Evolutionary conservation across 257 asterid genomes (phyloP).

Genomic region (Salvia hispanica): DNA sequence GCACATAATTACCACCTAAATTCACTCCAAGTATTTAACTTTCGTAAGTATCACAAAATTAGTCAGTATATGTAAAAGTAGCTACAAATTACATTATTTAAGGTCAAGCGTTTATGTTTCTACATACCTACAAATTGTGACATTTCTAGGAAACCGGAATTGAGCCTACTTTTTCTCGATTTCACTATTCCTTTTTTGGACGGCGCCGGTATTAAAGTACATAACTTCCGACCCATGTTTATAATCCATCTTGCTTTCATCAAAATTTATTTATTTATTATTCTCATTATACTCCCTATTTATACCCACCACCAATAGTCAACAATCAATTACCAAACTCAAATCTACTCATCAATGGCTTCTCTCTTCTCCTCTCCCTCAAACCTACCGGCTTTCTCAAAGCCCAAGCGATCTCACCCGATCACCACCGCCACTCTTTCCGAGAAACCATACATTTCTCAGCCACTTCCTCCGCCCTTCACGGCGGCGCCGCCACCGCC

Average conservation of each 20-base stretch:
- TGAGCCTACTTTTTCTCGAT: too few species aligned
- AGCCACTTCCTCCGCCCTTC: conserved; percentile 13
- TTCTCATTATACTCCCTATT: not conserved
- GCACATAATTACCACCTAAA: too few species aligned
- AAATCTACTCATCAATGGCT: conserved; percentile 33
- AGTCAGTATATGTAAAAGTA: too few species aligned
- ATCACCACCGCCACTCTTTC: conserved; percentile 47
- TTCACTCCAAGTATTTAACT: too few species aligned
- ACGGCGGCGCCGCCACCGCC: not conserved
- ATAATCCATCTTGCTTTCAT: not conserved
- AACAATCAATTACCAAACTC: not conserved
- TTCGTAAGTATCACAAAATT: too few species aligned
- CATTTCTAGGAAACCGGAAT: too few species aligned
- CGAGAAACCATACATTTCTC: conserved; percentile 34
- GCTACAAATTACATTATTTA: too few species aligned
- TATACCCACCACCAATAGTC: not conserved
- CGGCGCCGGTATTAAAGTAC: not conserved
- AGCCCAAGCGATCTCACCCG: not conserved
- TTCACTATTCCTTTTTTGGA: too few species aligned
- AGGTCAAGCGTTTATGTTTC: too few species aligned
- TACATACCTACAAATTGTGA: too few species aligned
- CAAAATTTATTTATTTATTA: not conserved
- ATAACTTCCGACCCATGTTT: not conserved
- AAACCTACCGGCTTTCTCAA: conserved; percentile 12
- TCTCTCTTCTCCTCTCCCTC: conserved; percentile 37